These are phyloP conservation scores for Panaeolus cyanescens DNA, from an alignment of 768 basidiomycete genomes.

Conservation along the genomic window DNA sequence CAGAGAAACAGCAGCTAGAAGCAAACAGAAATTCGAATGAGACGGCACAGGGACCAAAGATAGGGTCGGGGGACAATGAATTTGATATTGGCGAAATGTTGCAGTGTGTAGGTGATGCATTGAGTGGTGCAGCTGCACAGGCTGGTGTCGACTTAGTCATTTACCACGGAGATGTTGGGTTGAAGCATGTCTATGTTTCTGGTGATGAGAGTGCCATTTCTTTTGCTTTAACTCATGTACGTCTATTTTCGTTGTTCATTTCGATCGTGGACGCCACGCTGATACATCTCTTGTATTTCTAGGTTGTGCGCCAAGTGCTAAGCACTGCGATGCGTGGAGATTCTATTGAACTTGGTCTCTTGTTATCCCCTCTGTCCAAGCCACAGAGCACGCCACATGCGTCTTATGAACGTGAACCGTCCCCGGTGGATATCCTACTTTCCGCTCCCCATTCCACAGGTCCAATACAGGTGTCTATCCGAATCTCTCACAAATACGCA, in stretches of 20 bases:
- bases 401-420: neutral
- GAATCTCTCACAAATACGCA: slow-evolving; percentile 51
- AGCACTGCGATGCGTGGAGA: slow-evolving; percentile 70
- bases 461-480: slow-evolving; percentile 43
- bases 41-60: slow-evolving; percentile 5
- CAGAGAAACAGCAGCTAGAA: neutral
- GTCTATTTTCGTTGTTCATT: slow-evolving; percentile 28
- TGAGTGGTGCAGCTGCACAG: slow-evolving; percentile 83
- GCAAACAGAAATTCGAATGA: neutral
- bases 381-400: slow-evolving; percentile 11
- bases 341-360: slow-evolving; percentile 83
- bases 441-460: slow-evolving; percentile 29
- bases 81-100: slow-evolving; percentile 93
- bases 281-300: slow-evolving; percentile 10
- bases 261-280: slow-evolving; percentile 16
- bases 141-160: slow-evolving; percentile 88
- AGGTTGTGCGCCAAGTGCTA: slow-evolving; percentile 88
- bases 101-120: slow-evolving; percentile 85
- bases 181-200: slow-evolving; percentile 84
- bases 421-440: slow-evolving; percentile 21
- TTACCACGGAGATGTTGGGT: slow-evolving; percentile 85
- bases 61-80: slow-evolving; percentile 43
- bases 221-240: slow-evolving; percentile 83
- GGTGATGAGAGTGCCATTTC: slow-evolving; percentile 86
- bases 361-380: slow-evolving; percentile 35